Evolutionary conservation across 2,329 filamentous ascomycete genomes (phyloP), one percentile per base, ranked within the genome.

Genomic region (Neonectria coccinea): DNA sequence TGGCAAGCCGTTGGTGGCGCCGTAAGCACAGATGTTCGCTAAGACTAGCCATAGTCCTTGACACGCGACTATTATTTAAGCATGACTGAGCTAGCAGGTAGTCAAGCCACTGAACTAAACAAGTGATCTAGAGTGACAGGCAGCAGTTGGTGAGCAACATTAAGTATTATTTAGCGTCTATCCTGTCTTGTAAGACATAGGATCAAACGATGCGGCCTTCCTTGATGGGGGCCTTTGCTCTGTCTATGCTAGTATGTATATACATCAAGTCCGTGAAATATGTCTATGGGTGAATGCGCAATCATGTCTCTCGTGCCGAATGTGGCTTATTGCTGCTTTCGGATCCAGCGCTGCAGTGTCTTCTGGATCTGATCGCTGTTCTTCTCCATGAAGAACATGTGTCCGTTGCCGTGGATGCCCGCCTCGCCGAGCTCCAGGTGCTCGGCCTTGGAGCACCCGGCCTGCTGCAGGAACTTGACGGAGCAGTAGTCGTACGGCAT

Each of bases 371-470:
- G 52, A 9, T 71, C 61, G 14, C 70, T 72, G 10, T 72, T 72
- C 58, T 69, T 68, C 36, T 72, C 70, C 70, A 72, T 72, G 10
- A 72, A 73, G 22, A 72, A 59, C 70, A 72, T 72, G 29, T 72
- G 70, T 0, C 70, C 70, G 18, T 72, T 72, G 0, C 70, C 70
- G 14, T 69, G 62, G n/a, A 72, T 67, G 0, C 69, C 68, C 12
- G 57, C 56, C 22, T 65, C 31, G 1, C 69, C 70, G 5, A 72
- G 60, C 22, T 72, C 70, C 16, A 73, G 55, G 22, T 64, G 70
- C 1, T 71, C 33, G 1, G 67, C 51, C 18, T 71, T 71, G 4
- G n/a, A 47, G 18, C 70, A 73, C 0, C 70, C 70, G 11, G 70
- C 70, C 12, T 72, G 70, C 8, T 55, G 42, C 20, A 73, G 67